A percentile compares a stretch with the other conserved stretches of the same genome.
phyloP scores from a whole-genome alignment of 2,329 filamentous ascomycete genomes.

The Fusarium decemcellulare region DNA sequence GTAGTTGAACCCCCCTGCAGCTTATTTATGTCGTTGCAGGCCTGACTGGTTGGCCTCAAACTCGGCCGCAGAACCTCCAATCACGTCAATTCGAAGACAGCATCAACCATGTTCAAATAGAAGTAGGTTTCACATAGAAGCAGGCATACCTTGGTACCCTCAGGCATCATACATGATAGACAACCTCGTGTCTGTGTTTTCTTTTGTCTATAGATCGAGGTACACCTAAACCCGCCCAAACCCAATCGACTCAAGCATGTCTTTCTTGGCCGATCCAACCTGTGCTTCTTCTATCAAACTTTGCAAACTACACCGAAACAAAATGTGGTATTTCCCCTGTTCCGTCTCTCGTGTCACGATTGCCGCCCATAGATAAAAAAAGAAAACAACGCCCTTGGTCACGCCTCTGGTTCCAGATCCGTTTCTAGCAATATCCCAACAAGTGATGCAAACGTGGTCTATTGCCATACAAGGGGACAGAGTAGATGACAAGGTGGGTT shows the following conservation, averaged over 20 bases:
- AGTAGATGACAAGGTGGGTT: slow-evolving; percentile 10
- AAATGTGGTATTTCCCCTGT: slow-evolving; percentile 5
- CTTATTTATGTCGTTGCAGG: no score
- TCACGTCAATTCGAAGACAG: no score
- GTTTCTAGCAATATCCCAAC: slow-evolving; percentile 13
- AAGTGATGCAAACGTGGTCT: neutral
- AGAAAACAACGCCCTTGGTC: neutral
- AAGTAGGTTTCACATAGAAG: neutral
- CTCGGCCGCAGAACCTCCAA: no score
- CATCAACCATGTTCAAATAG: neutral
- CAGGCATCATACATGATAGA: neutral
- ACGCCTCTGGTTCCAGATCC: neutral
- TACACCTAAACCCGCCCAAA: neutral
- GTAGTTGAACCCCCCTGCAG: no score
- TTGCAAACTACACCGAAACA: neutral
- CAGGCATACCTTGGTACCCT: neutral
- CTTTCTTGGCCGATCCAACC: neutral
- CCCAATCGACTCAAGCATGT: neutral
- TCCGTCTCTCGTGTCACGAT: neutral
- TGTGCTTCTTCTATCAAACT: neutral
- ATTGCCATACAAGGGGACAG: neutral
- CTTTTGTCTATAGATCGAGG: neutral
- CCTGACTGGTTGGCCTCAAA: no score
- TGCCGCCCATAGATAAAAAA: neutral
- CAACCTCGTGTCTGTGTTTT: slow-evolving; percentile 6